These are phyloP conservation scores for Podila verticillata DNA, from an alignment of 192 early-diverging fungal species.

Conservation along the genomic window DNA sequence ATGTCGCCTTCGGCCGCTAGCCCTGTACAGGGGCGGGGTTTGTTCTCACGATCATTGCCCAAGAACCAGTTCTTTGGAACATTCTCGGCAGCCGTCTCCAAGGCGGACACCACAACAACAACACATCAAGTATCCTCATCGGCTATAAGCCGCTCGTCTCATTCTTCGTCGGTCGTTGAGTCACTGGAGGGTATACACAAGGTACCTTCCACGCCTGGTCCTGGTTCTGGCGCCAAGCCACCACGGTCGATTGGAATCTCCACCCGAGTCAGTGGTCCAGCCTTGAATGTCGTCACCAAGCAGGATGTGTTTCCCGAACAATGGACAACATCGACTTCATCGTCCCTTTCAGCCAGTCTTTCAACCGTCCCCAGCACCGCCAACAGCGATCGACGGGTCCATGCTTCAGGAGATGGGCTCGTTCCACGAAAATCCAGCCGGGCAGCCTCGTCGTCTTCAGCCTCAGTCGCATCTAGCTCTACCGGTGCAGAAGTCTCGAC, in stretches of 20 bases:
- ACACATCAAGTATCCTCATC: neutral
- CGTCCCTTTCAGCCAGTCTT: constrained; percentile 17
- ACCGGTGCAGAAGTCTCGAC: constrained; percentile 6
- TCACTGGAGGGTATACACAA: no score
- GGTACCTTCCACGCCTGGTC: no score
- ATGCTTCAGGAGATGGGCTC: neutral
- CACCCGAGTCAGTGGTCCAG: constrained; percentile 12
- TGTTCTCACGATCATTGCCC: constrained; percentile 22
- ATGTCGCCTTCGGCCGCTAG: constrained; percentile 4
- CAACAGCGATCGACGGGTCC: constrained; percentile 16
- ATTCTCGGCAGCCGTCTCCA: neutral
- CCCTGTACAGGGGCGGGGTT: constrained; percentile 11
- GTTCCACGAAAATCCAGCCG: neutral
- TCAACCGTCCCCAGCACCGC: constrained; percentile 8
- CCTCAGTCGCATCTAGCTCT: constrained; percentile 10
- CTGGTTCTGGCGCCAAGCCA: neutral
- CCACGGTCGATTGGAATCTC: constrained; percentile 26
- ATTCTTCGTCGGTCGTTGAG: no score
- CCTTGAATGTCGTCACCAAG: constrained; percentile 32
- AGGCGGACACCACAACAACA: neutral
- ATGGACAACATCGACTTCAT: constrained; percentile 15
- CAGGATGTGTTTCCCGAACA: constrained; percentile 43
- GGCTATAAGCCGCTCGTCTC: no score
- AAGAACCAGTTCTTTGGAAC: constrained; percentile 11
- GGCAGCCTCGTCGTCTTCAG: constrained; percentile 3